A percentile compares a stretch with the other conserved stretches of the same genome.
Conservation (phyloP, 257 asterid genomes). For the Sherardia arvensis region DNA sequence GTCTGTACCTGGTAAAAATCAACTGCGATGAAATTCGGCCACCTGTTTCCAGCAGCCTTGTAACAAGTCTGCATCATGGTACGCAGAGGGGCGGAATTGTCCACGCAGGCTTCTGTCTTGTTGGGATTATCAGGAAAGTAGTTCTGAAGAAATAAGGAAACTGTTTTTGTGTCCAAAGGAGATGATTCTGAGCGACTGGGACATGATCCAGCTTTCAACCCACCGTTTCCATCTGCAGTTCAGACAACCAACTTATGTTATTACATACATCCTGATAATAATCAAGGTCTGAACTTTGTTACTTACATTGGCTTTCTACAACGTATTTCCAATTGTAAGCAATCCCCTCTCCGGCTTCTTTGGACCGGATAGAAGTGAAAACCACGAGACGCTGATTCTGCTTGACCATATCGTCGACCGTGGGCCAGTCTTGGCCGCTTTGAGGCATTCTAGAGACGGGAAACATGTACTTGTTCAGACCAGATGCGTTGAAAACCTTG, state of each 20-base stretch:
- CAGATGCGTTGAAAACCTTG: conserved; percentile 60
- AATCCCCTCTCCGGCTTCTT: conserved; percentile 63
- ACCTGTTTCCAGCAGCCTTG: conserved; percentile 51
- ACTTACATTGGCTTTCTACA: conserved; percentile 83
- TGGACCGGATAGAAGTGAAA: conserved; percentile 55
- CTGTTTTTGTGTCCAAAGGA: conserved; percentile 49
- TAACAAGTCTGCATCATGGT: conserved; percentile 56
- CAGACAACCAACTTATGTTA: not conserved
- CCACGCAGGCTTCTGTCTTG: conserved; percentile 45
- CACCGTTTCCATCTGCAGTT: conserved; percentile 67
- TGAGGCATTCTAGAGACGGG: conserved; percentile 70
- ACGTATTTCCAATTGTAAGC: conserved; percentile 87
- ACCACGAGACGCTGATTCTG: conserved; percentile 69
- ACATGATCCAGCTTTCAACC: conserved; percentile 61
- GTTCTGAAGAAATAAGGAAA: conserved; percentile 63
- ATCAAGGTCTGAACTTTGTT: not conserved
- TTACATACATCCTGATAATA: not conserved
- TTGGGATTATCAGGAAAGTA: conserved; percentile 65
- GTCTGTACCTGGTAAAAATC: conserved; percentile 60
- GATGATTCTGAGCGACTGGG: conserved; percentile 66
- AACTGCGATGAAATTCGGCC: conserved; percentile 94
- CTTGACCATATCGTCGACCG: conserved; percentile 66
- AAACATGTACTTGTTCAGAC: conserved; percentile 55
- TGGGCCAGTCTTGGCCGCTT: conserved; percentile 80
- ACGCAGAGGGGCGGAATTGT: conserved; percentile 56